These are phyloP conservation scores for Fusarium sp. DNA, from an alignment of 2,329 filamentous ascomycete species.

Conservation along the genomic window DNA sequence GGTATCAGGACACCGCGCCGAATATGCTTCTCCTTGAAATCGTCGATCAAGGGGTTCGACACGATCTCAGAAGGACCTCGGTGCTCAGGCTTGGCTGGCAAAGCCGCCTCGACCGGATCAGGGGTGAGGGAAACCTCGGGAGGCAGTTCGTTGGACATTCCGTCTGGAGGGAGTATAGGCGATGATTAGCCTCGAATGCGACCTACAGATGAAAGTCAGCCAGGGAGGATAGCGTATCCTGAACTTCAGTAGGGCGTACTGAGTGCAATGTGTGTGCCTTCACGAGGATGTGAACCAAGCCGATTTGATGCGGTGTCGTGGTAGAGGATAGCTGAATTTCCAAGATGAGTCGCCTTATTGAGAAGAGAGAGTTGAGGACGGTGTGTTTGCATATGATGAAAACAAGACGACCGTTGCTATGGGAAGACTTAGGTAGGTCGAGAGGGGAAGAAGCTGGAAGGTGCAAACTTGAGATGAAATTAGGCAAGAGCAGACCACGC, in stretches of 20 bases:
- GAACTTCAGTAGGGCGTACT: conserved; percentile 3
- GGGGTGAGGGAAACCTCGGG: conserved; percentile 15
- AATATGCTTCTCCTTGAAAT: conserved; percentile 51
- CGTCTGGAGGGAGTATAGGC: background rate
- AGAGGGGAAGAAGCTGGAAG: conserved; percentile 13
- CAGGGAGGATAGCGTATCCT: background rate
- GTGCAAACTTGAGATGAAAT: conserved; percentile 19
- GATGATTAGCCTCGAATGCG: background rate
- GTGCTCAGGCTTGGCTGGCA: conserved; percentile 34
- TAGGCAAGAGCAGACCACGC: conserved; percentile 20
- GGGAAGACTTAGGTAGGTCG: background rate
- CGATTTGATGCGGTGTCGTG: background rate
- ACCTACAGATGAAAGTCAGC: background rate
- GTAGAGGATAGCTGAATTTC: conserved; percentile 8
- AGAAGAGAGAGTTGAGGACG: conserved; percentile 20
- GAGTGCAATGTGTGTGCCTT: background rate
- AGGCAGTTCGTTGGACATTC: conserved; percentile 30
- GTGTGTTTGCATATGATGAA: conserved; percentile 1
- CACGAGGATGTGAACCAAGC: background rate
- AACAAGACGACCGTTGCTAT: conserved; percentile 5
- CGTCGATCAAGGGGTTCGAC: conserved; percentile 54
- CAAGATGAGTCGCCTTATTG: background rate
- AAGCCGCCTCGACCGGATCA: conserved; percentile 18
- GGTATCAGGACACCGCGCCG: conserved; percentile 66
- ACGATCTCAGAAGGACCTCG: conserved; percentile 41